These are phyloP conservation scores for Miscanthus sacchariflorus DNA, from an alignment of 202 grass and related monocot species.

Conservation along the genomic window DNA sequence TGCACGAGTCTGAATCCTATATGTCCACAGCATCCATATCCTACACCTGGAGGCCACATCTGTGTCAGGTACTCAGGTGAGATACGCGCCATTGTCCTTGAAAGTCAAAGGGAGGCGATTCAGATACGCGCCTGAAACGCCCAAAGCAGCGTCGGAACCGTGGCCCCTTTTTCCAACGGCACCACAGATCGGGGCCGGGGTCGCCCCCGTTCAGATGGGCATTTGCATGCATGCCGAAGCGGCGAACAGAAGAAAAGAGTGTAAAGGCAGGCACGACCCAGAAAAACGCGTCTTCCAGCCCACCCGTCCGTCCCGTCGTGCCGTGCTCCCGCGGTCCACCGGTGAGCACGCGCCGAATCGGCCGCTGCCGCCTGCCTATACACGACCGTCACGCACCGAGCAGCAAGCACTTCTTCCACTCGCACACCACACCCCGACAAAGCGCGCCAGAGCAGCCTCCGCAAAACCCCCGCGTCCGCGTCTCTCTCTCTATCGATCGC, in stretches of 20 bases:
- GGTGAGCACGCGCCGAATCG: neutral
- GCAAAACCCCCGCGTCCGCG: neutral
- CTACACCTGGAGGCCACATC: neutral
- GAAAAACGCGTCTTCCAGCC: conserved; percentile 49
- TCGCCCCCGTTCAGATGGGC: neutral
- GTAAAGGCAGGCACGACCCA: neutral
- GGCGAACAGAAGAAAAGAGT: neutral
- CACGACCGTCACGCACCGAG: neutral
- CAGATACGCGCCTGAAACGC: neutral
- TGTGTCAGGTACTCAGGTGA: neutral
- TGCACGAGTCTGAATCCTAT: neutral
- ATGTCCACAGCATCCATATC: neutral
- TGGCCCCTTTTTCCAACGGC: neutral
- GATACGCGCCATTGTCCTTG: neutral
- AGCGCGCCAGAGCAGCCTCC: neutral
- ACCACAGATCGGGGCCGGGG: neutral
- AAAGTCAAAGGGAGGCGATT: neutral
- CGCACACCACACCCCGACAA: neutral
- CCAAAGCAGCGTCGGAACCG: neutral
- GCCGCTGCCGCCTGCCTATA: conserved; percentile 1
- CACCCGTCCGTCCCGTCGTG: conserved; percentile 11
- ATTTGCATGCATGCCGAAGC: neutral
- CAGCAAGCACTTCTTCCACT: neutral
- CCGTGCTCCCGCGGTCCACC: conserved; percentile 40
- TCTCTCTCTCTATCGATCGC: neutral